Conservation (phyloP, 1,139 yeast species). For the Kurtzmaniella quercitrusa region DNA sequence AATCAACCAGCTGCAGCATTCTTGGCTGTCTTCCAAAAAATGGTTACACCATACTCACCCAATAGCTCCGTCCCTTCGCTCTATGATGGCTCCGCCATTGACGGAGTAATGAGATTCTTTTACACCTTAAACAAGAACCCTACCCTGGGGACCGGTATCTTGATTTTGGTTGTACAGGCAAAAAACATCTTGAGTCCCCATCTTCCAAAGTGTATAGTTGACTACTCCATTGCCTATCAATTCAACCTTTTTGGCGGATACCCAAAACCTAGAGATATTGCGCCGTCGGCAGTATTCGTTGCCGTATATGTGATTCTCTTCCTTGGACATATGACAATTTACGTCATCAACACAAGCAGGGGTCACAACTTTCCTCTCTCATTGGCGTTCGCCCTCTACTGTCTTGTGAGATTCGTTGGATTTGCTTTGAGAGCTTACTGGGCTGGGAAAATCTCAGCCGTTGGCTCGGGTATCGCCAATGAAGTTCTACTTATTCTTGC, state of each 20-base stretch:
- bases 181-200: constrained; percentile 20
- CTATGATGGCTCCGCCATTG: constrained; percentile 16
- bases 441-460: constrained; percentile 44
- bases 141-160: constrained; percentile 50
- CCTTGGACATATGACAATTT: constrained; percentile 46
- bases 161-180: constrained; percentile 26
- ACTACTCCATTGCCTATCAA: constrained; percentile 36
- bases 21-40: too few species aligned
- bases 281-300: constrained; percentile 57
- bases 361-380: constrained; percentile 66
- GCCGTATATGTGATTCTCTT: constrained; percentile 50
- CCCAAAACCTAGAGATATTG: constrained; percentile 52
- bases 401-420: constrained; percentile 53
- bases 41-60: not conserved
- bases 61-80: not conserved
- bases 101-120: constrained; percentile 30
- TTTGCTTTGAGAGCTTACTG: constrained; percentile 58
- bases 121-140: constrained; percentile 34
- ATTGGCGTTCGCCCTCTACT: constrained; percentile 53
- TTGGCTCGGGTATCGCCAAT: constrained; percentile 55
- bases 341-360: constrained; percentile 45
- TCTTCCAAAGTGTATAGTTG: constrained; percentile 34
- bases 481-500: constrained; percentile 58
- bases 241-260: constrained; percentile 64
- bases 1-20: too few species aligned